Base-by-base conservation (phyloP, 108 stramenopile genomes). In the Cylindrotheca closterium region DNA sequence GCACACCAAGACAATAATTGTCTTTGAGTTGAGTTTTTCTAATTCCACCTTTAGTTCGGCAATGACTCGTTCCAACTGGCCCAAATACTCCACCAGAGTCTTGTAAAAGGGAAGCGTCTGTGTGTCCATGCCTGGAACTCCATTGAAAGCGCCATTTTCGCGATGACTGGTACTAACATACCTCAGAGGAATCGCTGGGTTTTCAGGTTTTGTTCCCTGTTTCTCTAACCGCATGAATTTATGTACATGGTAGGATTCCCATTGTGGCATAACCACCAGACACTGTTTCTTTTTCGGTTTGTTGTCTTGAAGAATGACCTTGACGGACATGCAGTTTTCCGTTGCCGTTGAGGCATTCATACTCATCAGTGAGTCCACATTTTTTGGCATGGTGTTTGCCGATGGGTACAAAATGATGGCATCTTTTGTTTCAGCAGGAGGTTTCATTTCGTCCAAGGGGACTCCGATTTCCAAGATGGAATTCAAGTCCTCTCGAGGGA, bases 221-320 rank as follows among this genome's bases (percentile, higher is more conserved):
- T 50, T 30, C 19, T 72, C 52, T 47, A 74, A 55, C n/a, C 89
- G 48, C 79, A 91, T 67, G 57, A 75, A 83, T 59, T 88, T 79
- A 59, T 93, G 84, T 7, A 93, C 65, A 59, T 93, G 81, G 67
- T 81, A 88, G 10, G 80, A 78, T 72, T 87, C 86, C 60, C 79
- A 89, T 61, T 89, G 84, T 25, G 84, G 79, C 22, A 93, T 56
- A 27, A 93, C 66, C 10, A 83, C 91, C 25, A 69, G 68, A 55
- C 89, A 90, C 53, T 84, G 80, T 8, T 76, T 68, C 1, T 50
- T 74, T 0, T 63, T 71, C 4, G 67, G 64, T 42, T 15, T 42
- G 15, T 42, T 10, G 26, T 80, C 68, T n/a, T 79, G 79, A 47
- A 80, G 67, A 27, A 92, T 74, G 23, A 92, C 72, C 48, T 87